phyloP scores from a whole-genome alignment of 2,329 filamentous ascomycete species.

The Pseudogymnoascus sp. region DNA sequence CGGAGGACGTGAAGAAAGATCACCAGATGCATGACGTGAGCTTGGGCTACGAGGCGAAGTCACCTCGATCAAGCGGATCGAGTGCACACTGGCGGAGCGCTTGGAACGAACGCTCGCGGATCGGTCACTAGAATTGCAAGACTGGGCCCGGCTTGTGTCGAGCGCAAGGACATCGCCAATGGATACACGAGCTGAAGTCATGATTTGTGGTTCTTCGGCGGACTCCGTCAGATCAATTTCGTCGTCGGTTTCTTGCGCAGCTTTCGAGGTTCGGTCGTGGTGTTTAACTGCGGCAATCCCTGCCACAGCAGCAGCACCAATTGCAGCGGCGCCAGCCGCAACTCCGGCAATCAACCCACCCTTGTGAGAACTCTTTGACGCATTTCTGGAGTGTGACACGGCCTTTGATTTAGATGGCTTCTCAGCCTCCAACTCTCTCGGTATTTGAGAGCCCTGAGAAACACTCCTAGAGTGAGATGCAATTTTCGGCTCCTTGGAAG shows the following conservation, averaged over 20 bases:
- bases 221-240: constrained; percentile 22
- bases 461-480: not conserved
- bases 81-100: constrained; percentile 25
- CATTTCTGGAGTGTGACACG: not conserved
- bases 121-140: constrained; percentile 14
- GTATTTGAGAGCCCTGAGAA: not conserved
- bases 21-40: not conserved
- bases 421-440: not conserved
- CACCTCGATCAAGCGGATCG: constrained; percentile 28
- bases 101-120: constrained; percentile 20
- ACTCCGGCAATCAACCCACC: constrained; percentile 14
- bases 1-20: not conserved
- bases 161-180: constrained; percentile 23
- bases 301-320: constrained; percentile 19
- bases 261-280: constrained; percentile 19
- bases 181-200: constrained; percentile 30
- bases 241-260: constrained; percentile 13
- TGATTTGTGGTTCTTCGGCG: constrained; percentile 28
- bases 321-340: constrained; percentile 16
- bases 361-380: not conserved
- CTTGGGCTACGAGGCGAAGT: constrained; percentile 20
- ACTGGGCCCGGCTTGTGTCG: constrained; percentile 14
- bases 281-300: constrained; percentile 18
- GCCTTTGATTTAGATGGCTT: not conserved
- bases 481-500: not conserved